A percentile compares a stretch with the other conserved stretches of the same genome.
These are phyloP conservation scores for Boletus huronensis DNA, from an alignment of 768 basidiomycete genomes.

Conservation along the genomic window DNA sequence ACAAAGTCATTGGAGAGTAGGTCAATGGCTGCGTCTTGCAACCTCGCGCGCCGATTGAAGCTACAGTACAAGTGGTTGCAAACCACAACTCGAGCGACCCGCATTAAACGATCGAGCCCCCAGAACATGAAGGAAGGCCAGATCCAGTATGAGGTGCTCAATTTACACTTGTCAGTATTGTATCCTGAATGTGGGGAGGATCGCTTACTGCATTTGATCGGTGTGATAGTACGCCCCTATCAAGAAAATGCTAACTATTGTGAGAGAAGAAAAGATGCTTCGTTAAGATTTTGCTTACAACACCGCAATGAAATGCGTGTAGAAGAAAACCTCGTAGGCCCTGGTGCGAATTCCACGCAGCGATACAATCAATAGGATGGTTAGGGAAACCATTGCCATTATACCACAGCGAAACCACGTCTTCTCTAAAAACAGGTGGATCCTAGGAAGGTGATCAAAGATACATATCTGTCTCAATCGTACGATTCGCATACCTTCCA, in stretches of 20 bases:
- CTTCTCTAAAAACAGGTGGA: neutral
- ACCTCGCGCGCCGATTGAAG: conserved; percentile 20
- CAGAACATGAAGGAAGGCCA: conserved; percentile 32
- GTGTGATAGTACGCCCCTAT: conserved; percentile 43
- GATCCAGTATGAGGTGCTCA: conserved; percentile 25
- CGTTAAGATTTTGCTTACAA: conserved; percentile 29
- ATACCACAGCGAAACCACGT: conserved; percentile 34
- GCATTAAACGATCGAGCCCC: conserved; percentile 48
- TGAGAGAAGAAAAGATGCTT: conserved; percentile 1
- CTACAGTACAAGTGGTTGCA: conserved; percentile 43
- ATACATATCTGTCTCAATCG: neutral
- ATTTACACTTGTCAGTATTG: neutral
- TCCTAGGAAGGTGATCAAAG: neutral
- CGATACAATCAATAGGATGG: conserved; percentile 45
- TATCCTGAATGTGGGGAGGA: neutral
- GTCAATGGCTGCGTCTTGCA: conserved; percentile 40
- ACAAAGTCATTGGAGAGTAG: conserved; percentile 45
- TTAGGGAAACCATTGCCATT: conserved; percentile 37
- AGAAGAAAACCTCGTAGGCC: conserved; percentile 52
- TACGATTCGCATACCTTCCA: conserved; percentile 1
- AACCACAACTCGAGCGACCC: conserved; percentile 41
- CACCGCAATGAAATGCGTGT: conserved; percentile 43
- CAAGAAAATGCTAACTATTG: conserved; percentile 29
- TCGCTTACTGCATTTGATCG: conserved; percentile 10
- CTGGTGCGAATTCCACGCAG: conserved; percentile 45